phyloP scores from a whole-genome alignment of 805 yeast species.

The Spathaspora hagerdaliae region DNA sequence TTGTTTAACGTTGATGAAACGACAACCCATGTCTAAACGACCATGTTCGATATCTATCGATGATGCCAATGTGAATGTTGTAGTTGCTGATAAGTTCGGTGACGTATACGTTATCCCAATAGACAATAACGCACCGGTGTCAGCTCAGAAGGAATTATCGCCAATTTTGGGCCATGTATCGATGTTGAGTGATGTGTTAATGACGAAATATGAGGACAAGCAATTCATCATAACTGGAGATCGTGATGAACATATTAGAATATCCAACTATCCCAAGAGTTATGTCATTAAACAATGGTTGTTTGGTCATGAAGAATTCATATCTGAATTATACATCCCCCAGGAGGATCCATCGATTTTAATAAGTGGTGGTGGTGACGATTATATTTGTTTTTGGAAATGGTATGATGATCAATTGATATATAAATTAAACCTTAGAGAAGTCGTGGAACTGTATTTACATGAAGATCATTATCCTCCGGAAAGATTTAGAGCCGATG shows the following conservation, averaged over 20 bases:
- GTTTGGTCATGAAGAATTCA: constrained; percentile 83
- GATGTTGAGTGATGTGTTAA: constrained; percentile 77
- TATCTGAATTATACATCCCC: constrained; percentile 62
- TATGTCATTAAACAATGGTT: constrained; percentile 77
- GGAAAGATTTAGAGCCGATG: constrained; percentile 52
- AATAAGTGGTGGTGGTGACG: constrained; percentile 92
- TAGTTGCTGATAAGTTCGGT: constrained; percentile 93
- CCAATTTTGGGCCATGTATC: constrained; percentile 96
- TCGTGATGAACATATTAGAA: constrained; percentile 92
- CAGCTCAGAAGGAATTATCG: constrained; percentile 39
- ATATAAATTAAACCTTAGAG: constrained; percentile 46
- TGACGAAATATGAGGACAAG: constrained; percentile 36
- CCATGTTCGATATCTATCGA: constrained; percentile 78
- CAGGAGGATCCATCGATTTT: constrained; percentile 47
- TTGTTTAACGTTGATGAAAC: constrained; percentile 51
- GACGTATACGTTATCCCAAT: constrained; percentile 73
- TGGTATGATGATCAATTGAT: constrained; percentile 55
- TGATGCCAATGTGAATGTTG: constrained; percentile 44
- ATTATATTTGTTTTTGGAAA: constrained; percentile 68
- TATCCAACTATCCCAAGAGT: constrained; percentile 75
- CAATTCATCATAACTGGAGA: constrained; percentile 73
- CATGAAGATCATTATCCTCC: constrained; percentile 62
- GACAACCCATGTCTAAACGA: constrained; percentile 84
- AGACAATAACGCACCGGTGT: constrained; percentile 26
- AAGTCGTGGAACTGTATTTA: constrained; percentile 37